phyloP scores from a whole-genome alignment of 768 basidiomycete genomes.

The Mycena albidolilacea region DNA sequence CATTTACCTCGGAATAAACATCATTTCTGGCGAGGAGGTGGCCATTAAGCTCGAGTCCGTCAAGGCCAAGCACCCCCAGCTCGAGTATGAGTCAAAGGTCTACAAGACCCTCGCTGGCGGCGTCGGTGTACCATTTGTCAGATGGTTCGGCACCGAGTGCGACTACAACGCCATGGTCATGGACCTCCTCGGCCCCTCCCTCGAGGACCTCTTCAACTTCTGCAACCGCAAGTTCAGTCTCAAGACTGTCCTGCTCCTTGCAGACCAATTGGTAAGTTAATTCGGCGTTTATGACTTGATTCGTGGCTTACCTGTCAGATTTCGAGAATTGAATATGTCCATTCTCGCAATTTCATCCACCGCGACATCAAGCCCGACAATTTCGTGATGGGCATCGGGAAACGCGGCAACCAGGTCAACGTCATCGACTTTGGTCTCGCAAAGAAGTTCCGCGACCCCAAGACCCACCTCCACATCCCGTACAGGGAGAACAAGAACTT shows the following conservation, averaged over 20 bases:
- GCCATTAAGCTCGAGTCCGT: constrained; percentile 99
- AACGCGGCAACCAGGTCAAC: constrained; percentile 99
- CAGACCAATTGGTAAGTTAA: constrained; percentile 90
- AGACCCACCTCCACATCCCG: constrained; percentile 99
- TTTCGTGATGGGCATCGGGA: constrained; percentile 99
- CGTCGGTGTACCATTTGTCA: constrained; percentile 97
- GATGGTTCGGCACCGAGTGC: constrained; percentile 96
- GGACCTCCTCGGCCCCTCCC: constrained; percentile 93
- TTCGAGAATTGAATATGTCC: constrained; percentile 98
- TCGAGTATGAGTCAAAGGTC: constrained; percentile 97
- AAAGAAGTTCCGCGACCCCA: constrained; percentile 99
- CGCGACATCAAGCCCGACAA: constrained; percentile 99
- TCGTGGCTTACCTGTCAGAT: constrained; percentile 67
- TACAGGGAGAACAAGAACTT: constrained; percentile 99
- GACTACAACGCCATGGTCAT: constrained; percentile 99
- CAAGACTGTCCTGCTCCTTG: constrained; percentile 96
- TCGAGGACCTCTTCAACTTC: constrained; percentile 94
- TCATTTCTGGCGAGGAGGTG: constrained; percentile 99
- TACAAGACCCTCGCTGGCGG: constrained; percentile 99
- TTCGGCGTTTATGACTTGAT: constrained; percentile 29
- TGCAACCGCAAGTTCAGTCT: constrained; percentile 98
- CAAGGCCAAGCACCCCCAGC: constrained; percentile 99
- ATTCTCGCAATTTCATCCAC: constrained; percentile 98
- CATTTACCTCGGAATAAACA: constrained; percentile 99
- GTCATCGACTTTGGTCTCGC: constrained; percentile 98